phyloP scores from a whole-genome alignment of 768 basidiomycete species.

The Pleurotus tuber-regium region DNA sequence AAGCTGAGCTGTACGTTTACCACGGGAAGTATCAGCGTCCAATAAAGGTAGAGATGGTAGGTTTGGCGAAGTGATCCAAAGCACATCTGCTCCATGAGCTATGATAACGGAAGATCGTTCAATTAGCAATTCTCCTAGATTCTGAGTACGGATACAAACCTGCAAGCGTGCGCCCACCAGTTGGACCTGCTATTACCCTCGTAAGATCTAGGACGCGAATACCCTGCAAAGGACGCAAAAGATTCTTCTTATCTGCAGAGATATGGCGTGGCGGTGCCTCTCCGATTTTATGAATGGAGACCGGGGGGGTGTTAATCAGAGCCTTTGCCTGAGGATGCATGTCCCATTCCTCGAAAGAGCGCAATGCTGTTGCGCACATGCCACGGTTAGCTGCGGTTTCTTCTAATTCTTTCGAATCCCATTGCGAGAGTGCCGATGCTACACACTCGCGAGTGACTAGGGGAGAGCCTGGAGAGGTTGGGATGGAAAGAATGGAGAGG shows the following conservation, averaged over 20 bases:
- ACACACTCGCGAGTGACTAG: constrained; percentile 32
- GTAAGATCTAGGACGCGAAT: constrained; percentile 59
- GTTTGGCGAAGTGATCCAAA: constrained; percentile 51
- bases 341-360: constrained; percentile 51
- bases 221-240: constrained; percentile 39
- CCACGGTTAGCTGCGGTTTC: constrained; percentile 38
- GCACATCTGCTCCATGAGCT: constrained; percentile 60
- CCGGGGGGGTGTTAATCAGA: constrained; percentile 36
- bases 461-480: constrained; percentile 21
- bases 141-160: constrained; percentile 31
- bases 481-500: constrained; percentile 39
- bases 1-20: constrained; percentile 62
- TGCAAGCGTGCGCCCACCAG: constrained; percentile 55
- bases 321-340: constrained; percentile 44
- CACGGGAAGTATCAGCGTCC: constrained; percentile 59
- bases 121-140: too few relatives aligned
- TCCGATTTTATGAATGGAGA: constrained; percentile 43
- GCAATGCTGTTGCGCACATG: constrained; percentile 50
- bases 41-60: constrained; percentile 49
- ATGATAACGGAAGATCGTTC: too few relatives aligned
- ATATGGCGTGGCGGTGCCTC: constrained; percentile 40
- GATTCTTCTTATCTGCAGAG: neutral
- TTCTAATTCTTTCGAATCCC: constrained; percentile 48
- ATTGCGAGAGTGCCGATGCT: constrained; percentile 32
- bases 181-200: constrained; percentile 56